These are phyloP conservation scores for Aspergillus tanneri DNA, from an alignment of 2,329 filamentous ascomycete species.

Conservation along the genomic window DNA sequence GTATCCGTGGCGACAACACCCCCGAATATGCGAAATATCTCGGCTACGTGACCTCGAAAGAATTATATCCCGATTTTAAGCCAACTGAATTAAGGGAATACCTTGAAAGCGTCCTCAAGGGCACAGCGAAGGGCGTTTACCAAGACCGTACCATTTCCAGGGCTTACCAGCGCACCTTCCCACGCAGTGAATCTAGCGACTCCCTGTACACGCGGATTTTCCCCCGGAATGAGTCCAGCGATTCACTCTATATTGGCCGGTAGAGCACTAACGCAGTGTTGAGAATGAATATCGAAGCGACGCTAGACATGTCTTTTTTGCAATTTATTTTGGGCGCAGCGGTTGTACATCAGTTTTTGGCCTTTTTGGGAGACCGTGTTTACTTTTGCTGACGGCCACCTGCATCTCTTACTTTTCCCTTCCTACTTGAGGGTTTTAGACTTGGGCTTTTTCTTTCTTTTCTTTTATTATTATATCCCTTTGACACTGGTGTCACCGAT, in stretches of 20 bases:
- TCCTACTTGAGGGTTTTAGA: neutral
- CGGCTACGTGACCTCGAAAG: constrained; percentile 53
- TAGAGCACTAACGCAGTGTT: too few relatives aligned
- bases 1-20: constrained; percentile 54
- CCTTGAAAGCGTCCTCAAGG: constrained; percentile 42
- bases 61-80: constrained; percentile 56
- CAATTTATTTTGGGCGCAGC: neutral
- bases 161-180: constrained; percentile 38
- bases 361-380: neutral
- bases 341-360: too few relatives aligned
- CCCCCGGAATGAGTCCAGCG: constrained; percentile 38
- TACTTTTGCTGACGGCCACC: too few relatives aligned
- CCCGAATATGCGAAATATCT: constrained; percentile 55
- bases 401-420: neutral
- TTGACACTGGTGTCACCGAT: neutral
- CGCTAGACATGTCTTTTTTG: neutral
- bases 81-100: constrained; percentile 42
- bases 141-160: constrained; percentile 37
- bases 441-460: neutral
- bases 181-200: constrained; percentile 37
- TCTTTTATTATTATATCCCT: neutral
- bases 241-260: constrained; percentile 36
- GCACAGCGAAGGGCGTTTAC: constrained; percentile 42
- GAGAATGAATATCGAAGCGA: too few relatives aligned
- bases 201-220: constrained; percentile 38